Conservation (phyloP, 768 basidiomycete genomes). For the Cystoderma amianthinum region DNA sequence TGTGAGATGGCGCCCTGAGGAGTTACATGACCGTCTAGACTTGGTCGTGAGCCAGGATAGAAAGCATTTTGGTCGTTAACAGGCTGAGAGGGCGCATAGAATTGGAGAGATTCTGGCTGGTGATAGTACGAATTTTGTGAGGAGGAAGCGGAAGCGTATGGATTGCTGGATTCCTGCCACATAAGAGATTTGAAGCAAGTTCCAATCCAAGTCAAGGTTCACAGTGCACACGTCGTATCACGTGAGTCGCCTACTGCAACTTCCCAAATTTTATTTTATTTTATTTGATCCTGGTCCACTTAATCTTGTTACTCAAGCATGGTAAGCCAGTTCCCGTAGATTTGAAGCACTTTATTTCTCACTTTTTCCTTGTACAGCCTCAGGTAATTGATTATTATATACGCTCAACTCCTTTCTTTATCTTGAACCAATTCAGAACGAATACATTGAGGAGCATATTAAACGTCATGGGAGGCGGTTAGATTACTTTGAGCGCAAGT, state of each 20-base stretch:
- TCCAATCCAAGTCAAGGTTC: no score
- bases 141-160: constrained; percentile 56
- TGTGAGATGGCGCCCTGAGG: constrained; percentile 48
- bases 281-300: no score
- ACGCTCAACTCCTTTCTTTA: not conserved
- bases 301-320: constrained; percentile 27
- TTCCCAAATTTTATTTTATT: no score
- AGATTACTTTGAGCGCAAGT: constrained; percentile 96
- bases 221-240: no score
- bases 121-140: constrained; percentile 57
- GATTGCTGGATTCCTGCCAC: constrained; percentile 68
- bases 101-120: constrained; percentile 61
- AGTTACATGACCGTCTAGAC: constrained; percentile 62
- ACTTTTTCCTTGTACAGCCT: constrained; percentile 36
- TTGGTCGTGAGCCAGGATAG: constrained; percentile 69
- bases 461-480: constrained; percentile 93
- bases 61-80: constrained; percentile 52
- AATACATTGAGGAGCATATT: constrained; percentile 99
- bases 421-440: constrained; percentile 59
- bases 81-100: constrained; percentile 60
- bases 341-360: constrained; percentile 6
- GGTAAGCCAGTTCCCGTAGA: constrained; percentile 25
- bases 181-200: no score
- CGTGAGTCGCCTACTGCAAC: no score
- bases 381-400: constrained; percentile 40